These are phyloP conservation scores for Vaccinium macrocarpon DNA, from an alignment of 148 eudicot genomes.

Conservation along the genomic window DNA sequence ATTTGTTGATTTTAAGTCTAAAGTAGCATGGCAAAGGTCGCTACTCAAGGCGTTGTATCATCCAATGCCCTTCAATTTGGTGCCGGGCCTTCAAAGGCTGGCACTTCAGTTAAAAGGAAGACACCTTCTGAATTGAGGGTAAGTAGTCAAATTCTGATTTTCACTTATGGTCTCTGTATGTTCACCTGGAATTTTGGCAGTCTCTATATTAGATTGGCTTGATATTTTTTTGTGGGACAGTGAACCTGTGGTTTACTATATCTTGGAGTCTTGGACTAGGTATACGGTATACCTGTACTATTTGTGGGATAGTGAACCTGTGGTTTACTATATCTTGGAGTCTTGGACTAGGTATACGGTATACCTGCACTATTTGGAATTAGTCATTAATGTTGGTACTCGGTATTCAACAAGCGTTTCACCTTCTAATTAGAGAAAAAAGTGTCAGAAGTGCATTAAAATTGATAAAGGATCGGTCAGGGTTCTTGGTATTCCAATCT, in stretches of 20 bases:
- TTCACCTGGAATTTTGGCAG: background rate
- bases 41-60: conserved; percentile 43
- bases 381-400: background rate
- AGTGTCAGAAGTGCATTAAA: background rate
- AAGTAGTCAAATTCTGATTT: conserved; percentile 6
- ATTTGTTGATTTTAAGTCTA: background rate
- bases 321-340: background rate
- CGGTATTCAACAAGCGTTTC: background rate
- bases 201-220: background rate
- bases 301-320: background rate
- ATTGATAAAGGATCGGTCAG: background rate
- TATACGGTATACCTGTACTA: no score
- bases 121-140: conserved; percentile 91
- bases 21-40: conserved; percentile 68
- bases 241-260: background rate
- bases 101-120: conserved; percentile 57
- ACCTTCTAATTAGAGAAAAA: background rate
- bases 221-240: background rate
- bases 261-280: no score
- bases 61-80: conserved; percentile 43
- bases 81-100: conserved; percentile 37
- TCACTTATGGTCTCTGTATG: background rate
- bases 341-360: background rate
- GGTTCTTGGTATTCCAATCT: background rate
- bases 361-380: background rate